phyloP scores from a whole-genome alignment of 805 yeast species.

The Pichia paraexigua region DNA sequence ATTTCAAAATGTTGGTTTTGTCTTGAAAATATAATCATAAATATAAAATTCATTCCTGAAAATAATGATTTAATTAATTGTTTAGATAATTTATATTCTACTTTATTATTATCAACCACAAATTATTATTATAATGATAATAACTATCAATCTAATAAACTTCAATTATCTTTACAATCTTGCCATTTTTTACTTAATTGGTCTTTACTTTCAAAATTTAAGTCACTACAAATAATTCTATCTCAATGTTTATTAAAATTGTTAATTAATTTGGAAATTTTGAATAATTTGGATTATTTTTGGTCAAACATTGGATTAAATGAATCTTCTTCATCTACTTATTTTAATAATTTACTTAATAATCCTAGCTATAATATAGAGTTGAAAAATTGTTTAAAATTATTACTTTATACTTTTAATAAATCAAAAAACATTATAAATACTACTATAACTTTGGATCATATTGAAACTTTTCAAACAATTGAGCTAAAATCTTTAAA shows the following conservation, averaged over 20 bases:
- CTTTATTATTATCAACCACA: slow-evolving; percentile 18
- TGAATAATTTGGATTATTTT: slow-evolving; percentile 15
- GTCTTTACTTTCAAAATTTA: slow-evolving; percentile 20
- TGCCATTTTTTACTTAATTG: slow-evolving; percentile 25
- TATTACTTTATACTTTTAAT: slow-evolving; percentile 8
- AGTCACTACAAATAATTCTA: slow-evolving; percentile 20
- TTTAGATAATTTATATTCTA: slow-evolving; percentile 24
- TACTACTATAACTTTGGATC: not conserved
- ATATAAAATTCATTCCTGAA: slow-evolving; percentile 17
- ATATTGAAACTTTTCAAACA: not conserved
- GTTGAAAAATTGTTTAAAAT: slow-evolving; percentile 15
- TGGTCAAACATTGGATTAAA: slow-evolving; percentile 18
- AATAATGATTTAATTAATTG: slow-evolving; percentile 6
- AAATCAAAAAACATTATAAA: not conserved
- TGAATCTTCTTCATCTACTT: slow-evolving; percentile 6
- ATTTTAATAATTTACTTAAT: slow-evolving; percentile 6
- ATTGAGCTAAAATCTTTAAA: not conserved
- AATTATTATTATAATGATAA: slow-evolving; percentile 16
- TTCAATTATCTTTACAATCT: slow-evolving; percentile 15
- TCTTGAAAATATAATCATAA: slow-evolving; percentile 24
- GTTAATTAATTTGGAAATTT: slow-evolving; percentile 11
- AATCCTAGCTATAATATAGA: slow-evolving; percentile 13
- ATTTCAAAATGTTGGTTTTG: slow-evolving; percentile 28
- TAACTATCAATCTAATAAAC: slow-evolving; percentile 11
- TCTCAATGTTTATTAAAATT: slow-evolving; percentile 23